Conservation (phyloP, 495 filamentous ascomycete species). For the Tirmania nivea region DNA sequence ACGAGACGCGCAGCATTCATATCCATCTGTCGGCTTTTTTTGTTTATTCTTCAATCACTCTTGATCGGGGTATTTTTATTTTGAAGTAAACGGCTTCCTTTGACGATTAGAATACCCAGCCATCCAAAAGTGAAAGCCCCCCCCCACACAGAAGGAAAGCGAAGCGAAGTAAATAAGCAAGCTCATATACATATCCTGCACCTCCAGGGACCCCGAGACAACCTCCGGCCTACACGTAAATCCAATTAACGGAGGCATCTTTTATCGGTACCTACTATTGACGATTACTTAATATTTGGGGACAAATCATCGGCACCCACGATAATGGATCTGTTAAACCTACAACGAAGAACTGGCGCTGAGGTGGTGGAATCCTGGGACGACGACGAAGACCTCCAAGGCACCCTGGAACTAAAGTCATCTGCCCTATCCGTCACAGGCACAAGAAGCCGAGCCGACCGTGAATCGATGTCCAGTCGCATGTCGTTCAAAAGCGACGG, state of each 20-base stretch:
- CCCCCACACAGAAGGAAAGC: not conserved
- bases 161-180: not conserved
- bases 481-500: conserved; percentile 16
- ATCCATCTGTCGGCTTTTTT: no score
- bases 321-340: not conserved
- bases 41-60: not conserved
- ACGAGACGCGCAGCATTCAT: not conserved
- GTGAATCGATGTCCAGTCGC: conserved; percentile 19
- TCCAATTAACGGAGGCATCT: not conserved
- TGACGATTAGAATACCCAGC: not conserved
- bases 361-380: conserved; percentile 17
- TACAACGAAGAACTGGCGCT: not conserved
- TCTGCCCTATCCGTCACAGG: conserved; percentile 12
- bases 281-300: not conserved
- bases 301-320: not conserved
- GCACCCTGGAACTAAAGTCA: conserved; percentile 11
- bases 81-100: not conserved
- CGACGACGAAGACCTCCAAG: conserved; percentile 20
- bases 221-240: not conserved
- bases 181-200: not conserved
- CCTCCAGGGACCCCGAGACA: not conserved
- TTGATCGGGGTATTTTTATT: not conserved
- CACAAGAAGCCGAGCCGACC: conserved; percentile 14
- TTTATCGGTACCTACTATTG: not conserved
- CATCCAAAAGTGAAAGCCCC: not conserved